Evolutionary conservation across 1,139 yeast genomes (phyloP), one percentile per base, ranked within the genome.

Genomic region (Protomyces macrosporus): DNA sequence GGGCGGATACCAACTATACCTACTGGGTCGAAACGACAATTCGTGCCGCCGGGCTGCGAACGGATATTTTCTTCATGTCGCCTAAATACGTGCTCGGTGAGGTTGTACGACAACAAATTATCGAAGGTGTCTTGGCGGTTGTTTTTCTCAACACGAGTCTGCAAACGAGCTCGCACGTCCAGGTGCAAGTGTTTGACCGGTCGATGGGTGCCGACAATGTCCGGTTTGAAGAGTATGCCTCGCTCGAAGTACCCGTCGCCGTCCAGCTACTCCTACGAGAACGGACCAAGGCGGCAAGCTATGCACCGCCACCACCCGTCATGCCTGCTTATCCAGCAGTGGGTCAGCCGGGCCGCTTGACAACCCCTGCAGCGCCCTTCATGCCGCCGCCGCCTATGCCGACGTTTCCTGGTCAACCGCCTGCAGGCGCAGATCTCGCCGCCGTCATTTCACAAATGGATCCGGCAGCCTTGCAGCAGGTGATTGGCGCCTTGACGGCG

Each of bases 111-210:
- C 89, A 87, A 64, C 88, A 89, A 32, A 96, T 96, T 0, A 86
- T 88, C 71, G 84, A 87, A 54, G 97, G 96, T 7, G 88, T 84
- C 3, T 72, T 83, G 70, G 91, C 89, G 23, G 87, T 87, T 0
- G 82, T 90, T 59, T 78, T 87, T 6, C 79, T 90, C n/a, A 83
- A 84, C 68, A 81, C 80, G 62, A 73, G 77, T 14, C 59, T 71
- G 42, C 76, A 74, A 65, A 65, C 62, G 50, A 63, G 69, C 16
- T 77, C 79, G 58, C 80, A 78, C 65, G 81, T 90, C 16, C 90
- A 88, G 71, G 77, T 88, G 23, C 95, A 87, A 72, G 82, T 88
- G 0, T 90, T 87, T 72, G 88, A 88, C 71, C 80, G 79, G 45
- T 81, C 86, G 1, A 76, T 83, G 0, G 86, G 84, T 68, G 90